These are phyloP conservation scores for Oryza glumipatula DNA, from an alignment of 176 grass and related monocot species.

Conservation along the genomic window DNA sequence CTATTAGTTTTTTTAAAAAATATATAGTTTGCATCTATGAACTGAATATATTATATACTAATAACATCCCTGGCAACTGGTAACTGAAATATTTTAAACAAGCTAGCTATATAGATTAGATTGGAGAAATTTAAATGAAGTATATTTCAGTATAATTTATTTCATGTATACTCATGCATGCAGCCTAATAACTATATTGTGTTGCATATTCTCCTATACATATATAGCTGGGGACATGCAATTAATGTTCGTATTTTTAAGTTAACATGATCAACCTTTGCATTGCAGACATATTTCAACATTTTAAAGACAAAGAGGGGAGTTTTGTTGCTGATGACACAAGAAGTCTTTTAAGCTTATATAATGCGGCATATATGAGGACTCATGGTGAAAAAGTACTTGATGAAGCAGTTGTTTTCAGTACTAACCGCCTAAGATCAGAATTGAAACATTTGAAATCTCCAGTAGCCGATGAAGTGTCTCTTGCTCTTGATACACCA, in stretches of 20 bases:
- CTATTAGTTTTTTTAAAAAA: too few relatives aligned
- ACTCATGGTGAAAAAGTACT: conserved; percentile 25
- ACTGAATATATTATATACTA: neutral
- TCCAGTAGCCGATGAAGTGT: neutral
- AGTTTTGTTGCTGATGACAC: neutral
- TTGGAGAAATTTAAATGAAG: neutral
- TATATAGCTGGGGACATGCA: neutral
- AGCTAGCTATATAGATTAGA: neutral
- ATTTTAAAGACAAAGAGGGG: conserved; percentile 21
- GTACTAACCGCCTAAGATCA: neutral
- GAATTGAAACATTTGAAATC: neutral
- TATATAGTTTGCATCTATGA: neutral
- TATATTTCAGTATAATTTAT: too few relatives aligned
- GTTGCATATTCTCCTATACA: too few relatives aligned
- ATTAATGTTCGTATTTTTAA: too few relatives aligned
- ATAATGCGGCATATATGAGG: conserved; percentile 28
- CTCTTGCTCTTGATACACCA: conserved; percentile 24
- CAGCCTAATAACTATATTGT: neutral
- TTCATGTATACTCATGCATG: too few relatives aligned
- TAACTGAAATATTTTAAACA: too few relatives aligned
- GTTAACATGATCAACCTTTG: neutral
- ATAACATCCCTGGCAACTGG: too few relatives aligned
- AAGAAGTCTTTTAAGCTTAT: conserved; percentile 31
- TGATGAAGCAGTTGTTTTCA: conserved; percentile 33
- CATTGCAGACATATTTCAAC: conserved; percentile 36